A percentile compares a stretch with the other conserved stretches of the same genome.
phyloP scores from a whole-genome alignment of 148 eudicot genomes.

The Silene latifolia region DNA sequence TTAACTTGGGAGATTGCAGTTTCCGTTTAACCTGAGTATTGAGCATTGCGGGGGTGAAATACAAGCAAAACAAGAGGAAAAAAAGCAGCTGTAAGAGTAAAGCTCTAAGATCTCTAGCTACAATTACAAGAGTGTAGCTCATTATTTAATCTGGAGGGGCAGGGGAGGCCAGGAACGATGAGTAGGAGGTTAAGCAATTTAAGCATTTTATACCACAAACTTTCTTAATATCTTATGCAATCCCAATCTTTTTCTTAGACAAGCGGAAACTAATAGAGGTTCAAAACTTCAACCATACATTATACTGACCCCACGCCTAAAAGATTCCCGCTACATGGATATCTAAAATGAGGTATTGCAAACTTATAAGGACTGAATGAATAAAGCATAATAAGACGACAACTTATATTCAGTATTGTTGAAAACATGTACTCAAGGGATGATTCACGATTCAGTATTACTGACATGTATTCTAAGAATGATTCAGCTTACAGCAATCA shows the following conservation, averaged over 20 bases:
- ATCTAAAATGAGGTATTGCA: background rate
- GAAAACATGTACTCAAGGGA: background rate
- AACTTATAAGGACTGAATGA: background rate
- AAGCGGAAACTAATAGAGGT: background rate
- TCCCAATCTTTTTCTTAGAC: background rate
- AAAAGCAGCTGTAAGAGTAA: background rate
- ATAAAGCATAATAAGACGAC: background rate
- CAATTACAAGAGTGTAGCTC: background rate
- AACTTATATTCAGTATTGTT: background rate
- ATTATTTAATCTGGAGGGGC: no score
- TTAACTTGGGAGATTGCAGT: background rate
- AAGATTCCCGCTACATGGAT: background rate
- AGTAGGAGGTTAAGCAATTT: background rate
- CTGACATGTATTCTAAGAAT: background rate
- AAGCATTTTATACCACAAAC: background rate
- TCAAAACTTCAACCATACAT: background rate
- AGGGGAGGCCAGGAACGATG: no score
- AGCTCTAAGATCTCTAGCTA: background rate
- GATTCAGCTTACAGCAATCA: background rate
- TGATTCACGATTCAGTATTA: background rate
- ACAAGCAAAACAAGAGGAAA: background rate
- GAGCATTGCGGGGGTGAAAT: background rate
- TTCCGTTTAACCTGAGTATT: conserved; percentile 8
- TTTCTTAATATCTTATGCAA: background rate
- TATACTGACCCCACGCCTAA: background rate